These are phyloP conservation scores for Paramecium caudatum DNA, from an alignment of 73 alveolate species.

Conservation along the genomic window DNA sequence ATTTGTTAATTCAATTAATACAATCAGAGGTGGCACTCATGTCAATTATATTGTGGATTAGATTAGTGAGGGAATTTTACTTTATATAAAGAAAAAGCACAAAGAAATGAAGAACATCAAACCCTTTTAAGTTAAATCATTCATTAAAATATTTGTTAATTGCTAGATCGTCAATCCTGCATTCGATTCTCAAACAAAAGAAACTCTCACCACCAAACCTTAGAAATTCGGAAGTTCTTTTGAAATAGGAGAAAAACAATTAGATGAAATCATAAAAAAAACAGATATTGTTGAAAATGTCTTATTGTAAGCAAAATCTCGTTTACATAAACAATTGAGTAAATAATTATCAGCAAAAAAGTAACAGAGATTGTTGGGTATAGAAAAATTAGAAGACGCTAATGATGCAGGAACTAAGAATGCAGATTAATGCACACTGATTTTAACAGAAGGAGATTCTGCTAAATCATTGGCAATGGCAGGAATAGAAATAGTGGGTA, in stretches of 20 bases:
- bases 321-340: conserved; percentile 83
- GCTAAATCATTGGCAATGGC: conserved; percentile 99
- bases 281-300: conserved; percentile 44
- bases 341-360: conserved; percentile 87
- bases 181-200: conserved; percentile 99
- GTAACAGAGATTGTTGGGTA: conserved; percentile 90
- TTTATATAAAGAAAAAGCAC: conserved; percentile 84
- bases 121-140: conserved; percentile 81
- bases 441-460: conserved; percentile 99
- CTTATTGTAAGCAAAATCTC: conserved; percentile 79
- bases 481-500: conserved; percentile 98
- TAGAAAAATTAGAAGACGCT: conserved; percentile 99
- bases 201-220: conserved; percentile 96
- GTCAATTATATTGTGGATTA: conserved; percentile 98
- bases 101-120: conserved; percentile 82
- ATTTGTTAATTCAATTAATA: conserved; percentile 99
- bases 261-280: conserved; percentile 88
- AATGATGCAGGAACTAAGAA: conserved; percentile 96
- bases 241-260: conserved; percentile 93
- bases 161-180: conserved; percentile 98
- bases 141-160: conserved; percentile 96
- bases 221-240: conserved; percentile 95
- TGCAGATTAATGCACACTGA: conserved; percentile 88
- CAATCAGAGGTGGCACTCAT: conserved; percentile 99
- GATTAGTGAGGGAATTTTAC: conserved; percentile 88